Conservation (phyloP, 148 eudicot genomes). For the Cornus controversa region DNA sequence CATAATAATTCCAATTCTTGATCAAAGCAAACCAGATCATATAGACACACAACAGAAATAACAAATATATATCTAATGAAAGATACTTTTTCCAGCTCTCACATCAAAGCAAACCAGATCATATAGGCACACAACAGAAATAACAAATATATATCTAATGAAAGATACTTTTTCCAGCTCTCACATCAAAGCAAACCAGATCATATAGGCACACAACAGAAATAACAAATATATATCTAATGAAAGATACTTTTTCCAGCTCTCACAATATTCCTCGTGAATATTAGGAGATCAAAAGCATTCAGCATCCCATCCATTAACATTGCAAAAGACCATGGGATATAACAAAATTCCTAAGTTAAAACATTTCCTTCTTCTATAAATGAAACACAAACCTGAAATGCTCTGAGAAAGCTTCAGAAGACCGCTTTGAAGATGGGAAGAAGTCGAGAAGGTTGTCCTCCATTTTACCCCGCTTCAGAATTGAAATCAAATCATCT, state of each 20-base stretch:
- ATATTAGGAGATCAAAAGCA: not conserved
- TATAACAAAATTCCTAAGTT: not conserved
- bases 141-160: not conserved
- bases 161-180: not conserved
- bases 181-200: not conserved
- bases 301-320: not conserved
- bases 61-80: not conserved
- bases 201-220: not conserved
- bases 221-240: not conserved
- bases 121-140: not conserved
- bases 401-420: constrained; percentile 93
- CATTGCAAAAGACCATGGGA: not conserved
- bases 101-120: not conserved
- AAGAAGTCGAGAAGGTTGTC: constrained; percentile 84
- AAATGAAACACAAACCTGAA: constrained; percentile 64
- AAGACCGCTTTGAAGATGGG: constrained; percentile 74
- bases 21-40: not conserved
- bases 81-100: not conserved
- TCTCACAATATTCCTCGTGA: not conserved
- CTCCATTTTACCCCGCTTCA: constrained; percentile 94
- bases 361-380: not conserved
- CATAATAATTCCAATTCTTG: not conserved
- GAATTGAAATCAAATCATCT: constrained; percentile 86
- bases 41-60: not conserved
- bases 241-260: not conserved